Base-by-base conservation (phyloP, 257 asterid species). In the Solanum piurae region DNA sequence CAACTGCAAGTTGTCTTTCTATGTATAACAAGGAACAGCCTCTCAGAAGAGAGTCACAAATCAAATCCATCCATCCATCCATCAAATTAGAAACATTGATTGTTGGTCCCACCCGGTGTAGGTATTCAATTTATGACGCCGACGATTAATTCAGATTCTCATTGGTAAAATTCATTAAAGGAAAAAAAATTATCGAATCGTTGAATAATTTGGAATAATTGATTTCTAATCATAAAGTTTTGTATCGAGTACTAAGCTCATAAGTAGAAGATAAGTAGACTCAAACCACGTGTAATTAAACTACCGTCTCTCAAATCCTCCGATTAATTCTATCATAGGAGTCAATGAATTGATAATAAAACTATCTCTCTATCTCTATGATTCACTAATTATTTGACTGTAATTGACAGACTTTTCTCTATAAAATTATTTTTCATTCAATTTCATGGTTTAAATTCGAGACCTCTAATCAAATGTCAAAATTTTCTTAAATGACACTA, bases 1-100 rank as follows among this genome's bases (percentile, higher is more conserved):
- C n/a, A n/a, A n/a, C n/a, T n/a, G n/a, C n/a, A n/a, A 27, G 64
- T 42, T 42, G 85, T 49, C 69, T 82, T 25, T 80, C 25, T 46
- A 49, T 46, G 40, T 42, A 79, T 25, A 31, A 29, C 36, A 80
- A 80, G 40, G 68, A 80, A 79, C 85, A 79, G 2, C 85, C 25
- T 2, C 37, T 77, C 62, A 77, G 60, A 40, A 40, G 84, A 25
- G 62, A 25, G 85, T 44, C 66, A 44, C 14, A 14, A 76, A 79
- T 79, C 85, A 46, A 80, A 80, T 80, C 85, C 68, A 44, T 44
- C 85, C 85, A 79, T 79, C 84, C 84, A 79, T 79, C 84, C 84
- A 79, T 79, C 85, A 31, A 80, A 76, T 12, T 7, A 27, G 25
- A 79, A 52, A 44, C 40, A 44, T 27, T 72, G 12, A 8, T 16